Base-by-base conservation (phyloP, 2,329 filamentous ascomycete genomes). In the Diaporthe amygdali region DNA sequence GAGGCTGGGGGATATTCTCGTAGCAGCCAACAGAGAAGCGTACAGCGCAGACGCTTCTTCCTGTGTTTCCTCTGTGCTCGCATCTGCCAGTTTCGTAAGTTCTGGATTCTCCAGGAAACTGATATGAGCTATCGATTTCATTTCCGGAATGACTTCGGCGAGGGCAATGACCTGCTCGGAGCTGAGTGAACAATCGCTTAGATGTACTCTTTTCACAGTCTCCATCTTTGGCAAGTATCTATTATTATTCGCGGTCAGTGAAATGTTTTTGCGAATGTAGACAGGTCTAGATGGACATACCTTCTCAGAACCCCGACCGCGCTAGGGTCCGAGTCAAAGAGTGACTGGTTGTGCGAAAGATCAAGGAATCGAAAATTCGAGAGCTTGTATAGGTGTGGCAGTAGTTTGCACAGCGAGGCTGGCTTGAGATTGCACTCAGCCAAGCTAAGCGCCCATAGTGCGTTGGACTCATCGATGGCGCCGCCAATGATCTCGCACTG, bases 21-120 rank as follows among this genome's bases (percentile, higher is more conserved):
- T 92, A 0, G 96, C 96, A 6, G 95, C 93, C 83, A 97, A 92
- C 25, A 98, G 87, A 2, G 95, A 97, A 1, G 96, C 95, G 79
- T 97, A 98, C 8, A 98, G 83, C 1, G 96, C 96, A 76, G 94
- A 97, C 0, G 96, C 96, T 81, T 98, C 96, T 82, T 98, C 96
- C 80, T 98, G 94, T 1, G 87, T 88, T 70, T 91, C 91, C 76
- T 96, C 94, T 7, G 94, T 93, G 64, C 87, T 93, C 0, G 94
- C 93, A 72, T 90, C 88, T 6, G 94, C 92, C 30, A 97, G 87
- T 56, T 88, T 88, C 27, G 89, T 85, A 5, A 98, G 84, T 72
- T 91, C 87, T 0, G 90, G 87, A 76, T 99, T 99, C 75, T 96
- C 93, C 47, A 97, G 84, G 4, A 98, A 89, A 77, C 92, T 96